Base-by-base conservation (phyloP, 345 rosid species). In the Arabidopsis suecica region DNA sequence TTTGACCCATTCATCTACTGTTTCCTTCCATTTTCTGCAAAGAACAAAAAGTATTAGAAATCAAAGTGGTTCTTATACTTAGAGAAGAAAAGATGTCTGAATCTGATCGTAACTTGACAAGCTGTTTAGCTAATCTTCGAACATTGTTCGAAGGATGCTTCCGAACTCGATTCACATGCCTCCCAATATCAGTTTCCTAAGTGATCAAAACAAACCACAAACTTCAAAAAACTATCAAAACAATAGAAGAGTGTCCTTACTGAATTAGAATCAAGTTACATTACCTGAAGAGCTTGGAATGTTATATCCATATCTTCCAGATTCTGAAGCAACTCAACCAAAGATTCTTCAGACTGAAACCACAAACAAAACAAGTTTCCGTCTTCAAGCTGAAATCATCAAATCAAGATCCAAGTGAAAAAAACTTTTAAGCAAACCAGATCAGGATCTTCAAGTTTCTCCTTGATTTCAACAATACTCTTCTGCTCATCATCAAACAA, bases 291-390 rank as follows among this genome's bases (percentile, higher is more conserved):
- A 67, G 98, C 96, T 79, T 88, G 85, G 73, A 91, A 96, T 60
- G 98, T 96, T 28, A 96, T 88, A 76, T 96, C 98, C 98, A 91
- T 96, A 57, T 93, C 97, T 0, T 93, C 94, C 67, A 96, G 86
- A 81, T 84, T 86, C 83, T 93, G 99, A 82, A 96, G 99, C 85
- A 96, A 79, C 81, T 89, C 93, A 68, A 93, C 86, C 82, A 93
- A 66, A 64, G 88, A 73, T 76, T 96, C 99, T 80, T 93, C 98
- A 69, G 96, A 77, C 99, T 96, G 78, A 55, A 80, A 48, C 20
- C 25, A 64, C 63, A 33, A 78, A 38, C 47, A 10, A 61, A 71
- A 69, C 68, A 47, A 62, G 18, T 16, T 28, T 47, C 37, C 5
- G 49, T 74, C 75, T 61, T 73, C 28, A n/a, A 61, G 44, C 54